Percentiles rank a stretch among this genome's conserved stretches.
Conservation (phyloP, 2,329 filamentous ascomycete genomes). For the Penicillium sp. region DNA sequence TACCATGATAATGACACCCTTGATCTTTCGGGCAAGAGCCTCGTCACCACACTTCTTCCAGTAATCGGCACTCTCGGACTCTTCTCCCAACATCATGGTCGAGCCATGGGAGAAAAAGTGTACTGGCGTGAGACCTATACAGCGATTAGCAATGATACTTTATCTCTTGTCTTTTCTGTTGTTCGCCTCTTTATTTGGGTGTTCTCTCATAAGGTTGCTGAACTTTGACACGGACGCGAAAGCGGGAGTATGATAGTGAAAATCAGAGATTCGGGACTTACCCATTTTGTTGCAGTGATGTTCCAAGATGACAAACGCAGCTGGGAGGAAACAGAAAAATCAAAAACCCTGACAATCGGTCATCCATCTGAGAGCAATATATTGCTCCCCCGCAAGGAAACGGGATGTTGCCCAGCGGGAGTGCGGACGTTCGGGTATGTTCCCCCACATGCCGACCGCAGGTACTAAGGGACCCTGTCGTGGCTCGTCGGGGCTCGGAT, state of each 20-base stretch:
- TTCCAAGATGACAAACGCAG: background rate
- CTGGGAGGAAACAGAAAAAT: background rate
- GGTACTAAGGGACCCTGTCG: no score
- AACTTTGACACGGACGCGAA: background rate
- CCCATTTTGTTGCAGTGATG: conserved; percentile 4
- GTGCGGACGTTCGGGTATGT: conserved; percentile 16
- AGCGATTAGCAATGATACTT: background rate
- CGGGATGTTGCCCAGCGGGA: background rate
- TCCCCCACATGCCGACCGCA: conserved; percentile 26
- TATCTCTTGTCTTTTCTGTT: background rate
- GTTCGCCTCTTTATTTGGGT: background rate
- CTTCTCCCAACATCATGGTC: conserved; percentile 72
- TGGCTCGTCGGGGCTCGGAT: background rate
- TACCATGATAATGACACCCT: conserved; percentile 69
- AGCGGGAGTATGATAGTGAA: background rate
- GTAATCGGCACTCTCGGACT: conserved; percentile 63
- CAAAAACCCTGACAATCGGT: background rate
- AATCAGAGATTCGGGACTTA: background rate
- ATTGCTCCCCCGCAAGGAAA: background rate
- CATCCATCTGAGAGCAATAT: conserved; percentile 5
- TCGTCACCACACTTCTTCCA: conserved; percentile 69
- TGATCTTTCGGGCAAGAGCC: conserved; percentile 61
- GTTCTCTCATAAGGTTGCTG: background rate
- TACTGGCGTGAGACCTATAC: conserved; percentile 55
- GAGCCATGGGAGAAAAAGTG: conserved; percentile 73